Base-by-base conservation (phyloP, 2,329 filamentous ascomycete species). In the Sphaceloma murrayae region DNA sequence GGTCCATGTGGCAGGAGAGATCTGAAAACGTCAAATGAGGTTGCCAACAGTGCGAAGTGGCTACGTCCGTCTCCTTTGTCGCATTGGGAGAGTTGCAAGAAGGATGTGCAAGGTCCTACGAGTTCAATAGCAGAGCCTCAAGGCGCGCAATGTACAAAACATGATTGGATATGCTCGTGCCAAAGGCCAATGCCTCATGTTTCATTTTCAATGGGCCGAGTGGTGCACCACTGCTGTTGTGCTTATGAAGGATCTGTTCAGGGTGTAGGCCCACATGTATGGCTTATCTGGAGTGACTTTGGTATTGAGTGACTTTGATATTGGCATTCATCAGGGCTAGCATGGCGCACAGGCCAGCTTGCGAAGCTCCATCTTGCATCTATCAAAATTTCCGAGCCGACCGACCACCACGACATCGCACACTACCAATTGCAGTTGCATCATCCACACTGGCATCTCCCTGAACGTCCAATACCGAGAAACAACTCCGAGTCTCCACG, bases 61-160 rank as follows among this genome's bases (percentile, higher is more conserved):
- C 24, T 16, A 17, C 22, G 14, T 29, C 13, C 24, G 24, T 40
- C 24, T 40, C 16, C 24, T 29, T 17, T 40, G 36, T 40, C 17
- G 36, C 36, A 29, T 29, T 27, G 22, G 22, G 10, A 3, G 36
- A 26, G 14, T 40, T 9, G 13, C n/a, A 30, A 19, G 8, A 27
- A 22, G 24, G 10, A 29, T 40, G 36, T 40, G 36, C 36, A 40
- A 40, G 30, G 24, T 40, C 27, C n/a, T 29, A 40, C 13, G 19
- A 40, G 24, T 19, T 40, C 24, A 22, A 30, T 40, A 13, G 36
- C 22, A n/a, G 29, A 18, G 36, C 36, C 36, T 40, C 36, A 40
- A 17, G 36, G 36, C 19, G 10, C 11, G 14, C 36, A 40, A 40
- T 40, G 36, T 40, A 40, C 36, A 40, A 40, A 40, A 40, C 36